Evolutionary conservation across 805 yeast genomes (phyloP).

Genomic region (Spathaspora hagerdaliae): DNA sequence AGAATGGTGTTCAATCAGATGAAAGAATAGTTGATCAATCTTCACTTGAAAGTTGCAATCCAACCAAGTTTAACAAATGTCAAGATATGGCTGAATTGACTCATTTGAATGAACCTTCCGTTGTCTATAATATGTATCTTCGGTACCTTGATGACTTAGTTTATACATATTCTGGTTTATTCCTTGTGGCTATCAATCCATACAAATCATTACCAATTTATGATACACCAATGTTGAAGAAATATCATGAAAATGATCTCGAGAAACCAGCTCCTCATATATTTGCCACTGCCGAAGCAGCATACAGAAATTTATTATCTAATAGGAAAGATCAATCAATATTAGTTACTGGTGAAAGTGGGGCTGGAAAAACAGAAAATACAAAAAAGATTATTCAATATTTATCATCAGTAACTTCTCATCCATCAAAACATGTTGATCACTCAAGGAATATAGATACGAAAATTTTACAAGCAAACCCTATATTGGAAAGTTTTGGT

Average conservation of each 20-base stretch:
- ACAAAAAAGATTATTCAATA: constrained; percentile 94
- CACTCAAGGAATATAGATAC: constrained; percentile 54
- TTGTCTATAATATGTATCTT: constrained; percentile 74
- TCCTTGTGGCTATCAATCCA: constrained; percentile 93
- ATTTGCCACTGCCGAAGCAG: constrained; percentile 78
- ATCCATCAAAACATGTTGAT: constrained; percentile 3
- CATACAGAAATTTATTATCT: constrained; percentile 68
- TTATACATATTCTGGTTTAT: constrained; percentile 92
- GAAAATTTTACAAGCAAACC: constrained; percentile 89
- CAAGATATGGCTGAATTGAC: constrained; percentile 96
- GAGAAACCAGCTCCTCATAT: constrained; percentile 72
- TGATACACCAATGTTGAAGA: constrained; percentile 49
- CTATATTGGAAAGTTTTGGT: constrained; percentile 93
- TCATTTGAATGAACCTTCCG: constrained; percentile 91
- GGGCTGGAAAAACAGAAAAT: constrained; percentile 98
- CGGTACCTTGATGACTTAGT: constrained; percentile 77
- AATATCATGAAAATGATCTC: constrained; percentile 44
- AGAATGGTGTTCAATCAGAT: constrained; percentile 14
- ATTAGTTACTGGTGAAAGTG: constrained; percentile 97
- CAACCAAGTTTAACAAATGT: constrained; percentile 83
- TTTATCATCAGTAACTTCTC: constrained; percentile 65
- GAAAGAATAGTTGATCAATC: constrained; percentile 37
- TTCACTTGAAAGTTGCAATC: constrained; percentile 67
- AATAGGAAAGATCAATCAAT: constrained; percentile 81
- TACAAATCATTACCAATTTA: constrained; percentile 74